These are phyloP conservation scores for Rhododendron ferrugineum DNA, from an alignment of 148 eudicot species.

Conservation along the genomic window DNA sequence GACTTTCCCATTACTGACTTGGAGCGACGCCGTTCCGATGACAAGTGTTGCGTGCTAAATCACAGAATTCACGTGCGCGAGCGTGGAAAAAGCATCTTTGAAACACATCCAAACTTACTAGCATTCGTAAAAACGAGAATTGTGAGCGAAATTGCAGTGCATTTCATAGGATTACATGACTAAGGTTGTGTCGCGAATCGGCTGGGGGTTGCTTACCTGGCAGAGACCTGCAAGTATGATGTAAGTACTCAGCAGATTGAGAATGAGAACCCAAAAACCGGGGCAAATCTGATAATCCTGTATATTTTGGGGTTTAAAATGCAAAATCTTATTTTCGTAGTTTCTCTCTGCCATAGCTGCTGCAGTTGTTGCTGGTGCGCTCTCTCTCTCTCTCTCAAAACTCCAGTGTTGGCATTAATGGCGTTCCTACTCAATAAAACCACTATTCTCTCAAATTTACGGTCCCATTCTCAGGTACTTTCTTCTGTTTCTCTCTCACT, in stretches of 20 bases:
- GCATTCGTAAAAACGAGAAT: no score
- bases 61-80: no score
- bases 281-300: neutral
- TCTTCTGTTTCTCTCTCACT: neutral
- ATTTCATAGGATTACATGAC: no score
- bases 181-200: no score
- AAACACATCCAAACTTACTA: no score
- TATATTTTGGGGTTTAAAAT: neutral
- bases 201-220: neutral
- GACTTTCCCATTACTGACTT: no score
- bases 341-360: neutral
- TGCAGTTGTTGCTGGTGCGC: neutral
- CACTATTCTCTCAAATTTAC: conserved; percentile 40
- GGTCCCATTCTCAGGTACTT: conserved; percentile 54
- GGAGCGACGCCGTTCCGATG: no score
- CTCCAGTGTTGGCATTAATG: conserved; percentile 30
- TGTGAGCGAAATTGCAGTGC: no score
- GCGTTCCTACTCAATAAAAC: conserved; percentile 52
- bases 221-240: neutral
- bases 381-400: conserved; percentile 5
- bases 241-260: no score
- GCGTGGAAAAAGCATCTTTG: no score
- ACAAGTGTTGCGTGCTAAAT: no score
- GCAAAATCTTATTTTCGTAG: neutral
- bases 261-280: neutral